phyloP scores from a whole-genome alignment of 2,329 filamentous ascomycete genomes.

The Sordariomycetes sp. region DNA sequence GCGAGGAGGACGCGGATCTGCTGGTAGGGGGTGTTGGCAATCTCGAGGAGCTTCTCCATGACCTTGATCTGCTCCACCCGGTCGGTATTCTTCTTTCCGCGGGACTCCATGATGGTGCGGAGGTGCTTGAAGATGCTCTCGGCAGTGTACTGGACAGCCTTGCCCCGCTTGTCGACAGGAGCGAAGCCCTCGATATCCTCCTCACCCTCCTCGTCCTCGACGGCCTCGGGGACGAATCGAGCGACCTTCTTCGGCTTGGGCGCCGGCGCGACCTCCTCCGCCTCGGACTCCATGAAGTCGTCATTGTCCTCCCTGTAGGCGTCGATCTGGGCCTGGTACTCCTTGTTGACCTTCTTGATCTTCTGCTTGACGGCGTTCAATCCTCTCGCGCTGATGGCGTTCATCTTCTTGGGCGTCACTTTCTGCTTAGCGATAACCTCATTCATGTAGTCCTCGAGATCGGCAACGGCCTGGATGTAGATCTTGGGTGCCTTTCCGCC shows the following conservation, averaged over 20 bases:
- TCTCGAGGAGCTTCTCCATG: constrained; percentile 92
- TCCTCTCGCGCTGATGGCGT: constrained; percentile 83
- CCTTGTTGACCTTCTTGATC: constrained; percentile 98
- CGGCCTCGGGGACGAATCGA: constrained; percentile 19
- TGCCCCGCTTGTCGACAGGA: constrained; percentile 79
- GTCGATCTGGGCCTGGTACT: constrained; percentile 78
- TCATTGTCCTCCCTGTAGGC: constrained; percentile 78
- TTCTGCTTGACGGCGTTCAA: constrained; percentile 96
- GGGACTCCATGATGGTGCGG: constrained; percentile 80
- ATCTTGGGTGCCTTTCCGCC: constrained; percentile 72
- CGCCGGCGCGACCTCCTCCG: constrained; percentile 43
- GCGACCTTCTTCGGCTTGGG: constrained; percentile 28
- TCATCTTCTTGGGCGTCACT: constrained; percentile 96
- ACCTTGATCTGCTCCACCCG: constrained; percentile 86
- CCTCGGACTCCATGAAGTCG: constrained; percentile 74
- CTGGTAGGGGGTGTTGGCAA: constrained; percentile 85
- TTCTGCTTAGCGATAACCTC: constrained; percentile 94
- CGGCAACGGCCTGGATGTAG: constrained; percentile 86
- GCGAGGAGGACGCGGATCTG: constrained; percentile 84
- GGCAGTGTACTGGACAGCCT: constrained; percentile 80
- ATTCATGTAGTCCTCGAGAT: constrained; percentile 88
- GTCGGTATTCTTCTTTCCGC: constrained; percentile 99
- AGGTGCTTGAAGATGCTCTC: constrained; percentile 98
- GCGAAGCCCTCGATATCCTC: constrained; percentile 78
- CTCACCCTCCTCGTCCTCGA: constrained; percentile 40